A percentile compares a stretch with the other conserved stretches of the same genome.
Conservation (phyloP, 208 protist genomes). For the Herpetomonas tarakana region DNA sequence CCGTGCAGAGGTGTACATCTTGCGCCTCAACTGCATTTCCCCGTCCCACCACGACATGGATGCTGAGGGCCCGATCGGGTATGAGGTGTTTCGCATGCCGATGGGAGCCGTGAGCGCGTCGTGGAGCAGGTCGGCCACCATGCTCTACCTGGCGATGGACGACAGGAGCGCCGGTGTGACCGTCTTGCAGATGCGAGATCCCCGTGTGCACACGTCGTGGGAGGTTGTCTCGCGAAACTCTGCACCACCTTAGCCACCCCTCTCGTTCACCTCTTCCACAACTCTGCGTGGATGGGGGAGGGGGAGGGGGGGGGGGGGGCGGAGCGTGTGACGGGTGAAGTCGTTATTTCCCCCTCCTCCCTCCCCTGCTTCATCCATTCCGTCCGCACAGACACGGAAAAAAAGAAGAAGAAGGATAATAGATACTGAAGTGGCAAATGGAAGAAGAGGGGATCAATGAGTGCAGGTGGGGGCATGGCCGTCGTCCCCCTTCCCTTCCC, state of each 20-base stretch:
- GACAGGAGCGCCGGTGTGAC: constrained; percentile 36
- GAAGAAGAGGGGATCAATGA: too few relatives aligned
- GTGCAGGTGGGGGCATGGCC: too few relatives aligned
- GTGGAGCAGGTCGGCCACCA: constrained; percentile 73
- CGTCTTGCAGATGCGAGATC: constrained; percentile 75
- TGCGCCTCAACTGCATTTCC: constrained; percentile 81
- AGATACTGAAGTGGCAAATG: not conserved
- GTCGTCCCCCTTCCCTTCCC: too few relatives aligned
- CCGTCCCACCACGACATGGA: constrained; percentile 30
- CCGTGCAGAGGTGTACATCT: constrained; percentile 61
- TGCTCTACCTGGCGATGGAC: constrained; percentile 76
- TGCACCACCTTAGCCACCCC: not conserved
- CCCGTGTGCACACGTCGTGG: constrained; percentile 80
- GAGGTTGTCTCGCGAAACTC: constrained; percentile 33
- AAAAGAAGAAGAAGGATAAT: constrained; percentile 2
- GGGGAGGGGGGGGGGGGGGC: too few relatives aligned
- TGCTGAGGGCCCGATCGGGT: constrained; percentile 33
- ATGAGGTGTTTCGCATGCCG: constrained; percentile 60
- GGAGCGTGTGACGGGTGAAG: too few relatives aligned
- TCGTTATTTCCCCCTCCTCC: too few relatives aligned
- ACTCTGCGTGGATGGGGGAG: too few relatives aligned
- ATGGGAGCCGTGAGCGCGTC: constrained; percentile 71
- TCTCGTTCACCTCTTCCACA: not conserved
- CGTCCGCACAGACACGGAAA: not conserved
- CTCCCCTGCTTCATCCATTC: constrained; percentile 2